Conservation (phyloP, 352 stramenopile species). For the Halophytophthora batemanensis region DNA sequence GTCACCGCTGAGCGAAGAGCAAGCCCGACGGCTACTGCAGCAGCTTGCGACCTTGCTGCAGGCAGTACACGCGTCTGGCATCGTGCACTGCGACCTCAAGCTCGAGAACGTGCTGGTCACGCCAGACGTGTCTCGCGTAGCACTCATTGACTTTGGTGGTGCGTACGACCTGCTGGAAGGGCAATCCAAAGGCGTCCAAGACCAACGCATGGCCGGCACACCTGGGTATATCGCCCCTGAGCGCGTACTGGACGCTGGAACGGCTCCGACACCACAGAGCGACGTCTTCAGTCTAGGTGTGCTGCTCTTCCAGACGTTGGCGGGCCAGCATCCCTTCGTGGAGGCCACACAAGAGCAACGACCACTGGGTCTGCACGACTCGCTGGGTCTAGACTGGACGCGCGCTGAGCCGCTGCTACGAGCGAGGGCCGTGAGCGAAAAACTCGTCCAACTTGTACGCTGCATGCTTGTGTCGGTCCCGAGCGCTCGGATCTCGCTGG, state of each 20-base stretch:
- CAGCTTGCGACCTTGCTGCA: conserved; percentile 45
- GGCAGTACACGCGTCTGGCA: conserved; percentile 88
- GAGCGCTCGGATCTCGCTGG: conserved; percentile 30
- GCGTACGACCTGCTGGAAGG: conserved; percentile 33
- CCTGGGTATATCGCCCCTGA: conserved; percentile 65
- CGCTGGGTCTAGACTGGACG: conserved; percentile 39
- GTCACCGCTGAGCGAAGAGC: conserved; percentile 15
- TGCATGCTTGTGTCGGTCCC: conserved; percentile 41
- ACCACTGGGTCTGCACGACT: conserved; percentile 38
- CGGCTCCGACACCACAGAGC: conserved; percentile 31
- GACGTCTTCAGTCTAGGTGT: conserved; percentile 68
- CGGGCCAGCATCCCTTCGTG: conserved; percentile 51
- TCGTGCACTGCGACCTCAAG: conserved; percentile 98
- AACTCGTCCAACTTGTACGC: conserved; percentile 32
- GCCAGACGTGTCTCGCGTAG: conserved; percentile 20
- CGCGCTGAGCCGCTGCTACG: conserved; percentile 30
- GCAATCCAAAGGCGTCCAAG: not conserved
- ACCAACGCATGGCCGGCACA: conserved; percentile 45
- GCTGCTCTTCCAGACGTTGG: conserved; percentile 57
- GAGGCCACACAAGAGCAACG: conserved; percentile 20
- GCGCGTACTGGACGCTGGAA: conserved; percentile 32
- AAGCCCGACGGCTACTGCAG: conserved; percentile 8
- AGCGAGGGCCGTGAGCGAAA: conserved; percentile 22
- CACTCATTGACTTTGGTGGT: conserved; percentile 63
- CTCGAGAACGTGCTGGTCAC: conserved; percentile 93